These are phyloP conservation scores for Nicotiana otophora DNA, from an alignment of 257 asterid species.

Conservation along the genomic window DNA sequence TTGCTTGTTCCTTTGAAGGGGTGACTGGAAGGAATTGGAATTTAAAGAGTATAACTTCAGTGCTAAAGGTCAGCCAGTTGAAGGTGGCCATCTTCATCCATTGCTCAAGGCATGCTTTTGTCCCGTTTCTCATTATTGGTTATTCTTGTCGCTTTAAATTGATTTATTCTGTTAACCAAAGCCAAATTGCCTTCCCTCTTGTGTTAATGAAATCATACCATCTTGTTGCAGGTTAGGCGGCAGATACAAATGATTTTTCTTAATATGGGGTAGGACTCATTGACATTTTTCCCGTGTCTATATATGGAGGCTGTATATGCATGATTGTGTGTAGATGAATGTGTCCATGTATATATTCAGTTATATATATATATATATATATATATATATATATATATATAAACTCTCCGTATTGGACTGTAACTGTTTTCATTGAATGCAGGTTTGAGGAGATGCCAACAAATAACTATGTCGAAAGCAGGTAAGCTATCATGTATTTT, in stretches of 20 bases:
- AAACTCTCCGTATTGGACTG: background rate
- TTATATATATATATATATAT: background rate
- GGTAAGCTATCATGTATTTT: conserved; percentile 32
- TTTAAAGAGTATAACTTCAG: conserved; percentile 92
- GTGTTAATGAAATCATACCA: background rate
- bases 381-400: background rate
- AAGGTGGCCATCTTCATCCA: conserved; percentile 96
- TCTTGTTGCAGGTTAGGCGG: conserved; percentile 63
- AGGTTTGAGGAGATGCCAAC: conserved; percentile 99
- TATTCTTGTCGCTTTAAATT: background rate
- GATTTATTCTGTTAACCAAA: background rate
- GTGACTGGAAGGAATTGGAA: conserved; percentile 88
- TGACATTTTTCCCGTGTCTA: background rate
- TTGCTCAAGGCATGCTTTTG: conserved; percentile 65
- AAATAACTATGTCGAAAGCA: conserved; percentile 91
- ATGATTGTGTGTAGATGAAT: background rate
- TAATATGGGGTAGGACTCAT: conserved; percentile 69
- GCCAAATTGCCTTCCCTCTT: background rate
- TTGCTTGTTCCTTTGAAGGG: conserved; percentile 44
- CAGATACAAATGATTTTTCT: conserved; percentile 88
- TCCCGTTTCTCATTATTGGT: conserved; percentile 1
- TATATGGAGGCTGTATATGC: conserved; percentile 7
- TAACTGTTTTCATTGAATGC: conserved; percentile 10
- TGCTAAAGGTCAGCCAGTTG: conserved; percentile 93
- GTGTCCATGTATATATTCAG: background rate